Base-by-base conservation (phyloP, 2,329 filamentous ascomycete species). In the Pseudogymnoascus sp. region DNA sequence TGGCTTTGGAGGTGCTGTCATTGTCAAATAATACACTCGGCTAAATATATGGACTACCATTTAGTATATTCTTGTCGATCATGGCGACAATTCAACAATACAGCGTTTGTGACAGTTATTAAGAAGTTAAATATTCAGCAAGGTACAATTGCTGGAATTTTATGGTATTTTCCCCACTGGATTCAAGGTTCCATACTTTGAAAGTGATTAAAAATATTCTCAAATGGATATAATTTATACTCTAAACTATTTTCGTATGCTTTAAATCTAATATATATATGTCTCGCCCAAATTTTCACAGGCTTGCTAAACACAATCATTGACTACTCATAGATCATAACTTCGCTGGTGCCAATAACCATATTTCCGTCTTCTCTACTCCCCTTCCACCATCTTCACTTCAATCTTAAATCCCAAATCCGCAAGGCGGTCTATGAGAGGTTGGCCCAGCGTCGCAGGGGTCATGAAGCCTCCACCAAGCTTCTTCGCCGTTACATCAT, bases 381-480 rank as follows among this genome's bases (percentile, higher is more conserved):
- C n/a, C 8, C 1, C 19, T 16, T 3, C 10, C 31, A 79, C 69
- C 13, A 83, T 75, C 71, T 79, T 81, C 23, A 80, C 79, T 70
- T 89, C 83, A 51, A 89, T 79, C 72, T 83, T 83, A 71, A 92
- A 82, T 2, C 88, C 89, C 41, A 78, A 81, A 36, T 80, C 78
- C 37, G 83, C 77, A 43, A 90, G 70, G 13, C 87, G 80, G 70
- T 91, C 84, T 65, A 92, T 78, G 71, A 85, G 89, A 8, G 80
- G 77, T 68, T 88, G 85, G 0, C 90, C 90, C 2, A 93, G 77
- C 63, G 84, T 89, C 0, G 89, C 87, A 0, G 90, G 86, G 1
- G 90, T 93, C 67, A 90, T 84, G 23, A 91, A 77, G 2, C 89
- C 90, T 16, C 89, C 89, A 1, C 79, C 79, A 11, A 90, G 76